A percentile compares a stretch with the other conserved stretches of the same genome.
phyloP scores from a whole-genome alignment of 2,329 filamentous ascomycete genomes.

The Aspergillus japonicus region DNA sequence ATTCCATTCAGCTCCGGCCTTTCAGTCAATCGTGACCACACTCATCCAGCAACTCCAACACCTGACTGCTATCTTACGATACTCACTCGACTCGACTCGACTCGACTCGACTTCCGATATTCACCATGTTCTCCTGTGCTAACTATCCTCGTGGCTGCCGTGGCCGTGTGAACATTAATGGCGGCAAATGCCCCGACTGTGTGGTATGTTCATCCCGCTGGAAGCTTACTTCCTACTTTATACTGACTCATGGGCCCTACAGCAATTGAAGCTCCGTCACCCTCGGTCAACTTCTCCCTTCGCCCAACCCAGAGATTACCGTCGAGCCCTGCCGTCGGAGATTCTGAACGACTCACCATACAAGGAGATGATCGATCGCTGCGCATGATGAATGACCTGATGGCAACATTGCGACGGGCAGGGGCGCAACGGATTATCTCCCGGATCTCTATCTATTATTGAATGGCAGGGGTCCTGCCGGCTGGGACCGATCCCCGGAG shows the following conservation, averaged over 20 bases:
- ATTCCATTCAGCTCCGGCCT: constrained; percentile 8
- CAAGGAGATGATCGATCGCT: constrained; percentile 21
- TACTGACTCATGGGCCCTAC: constrained; percentile 1
- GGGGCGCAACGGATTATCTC: constrained; percentile 4
- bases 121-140: constrained; percentile 48
- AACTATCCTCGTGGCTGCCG: constrained; percentile 51
- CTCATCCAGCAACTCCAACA: not conserved
- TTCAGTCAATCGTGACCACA: constrained; percentile 8
- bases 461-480: constrained; percentile 19
- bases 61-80: not conserved
- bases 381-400: constrained; percentile 12
- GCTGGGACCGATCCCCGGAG: constrained; percentile 16
- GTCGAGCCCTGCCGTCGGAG: constrained; percentile 35
- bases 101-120: not conserved
- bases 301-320: constrained; percentile 40
- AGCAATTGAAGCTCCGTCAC: constrained; percentile 41
- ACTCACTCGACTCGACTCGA: not conserved
- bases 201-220: constrained; percentile 36
- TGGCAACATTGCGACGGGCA: not conserved
- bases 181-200: constrained; percentile 47
- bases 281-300: constrained; percentile 42
- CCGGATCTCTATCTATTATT: constrained; percentile 6
- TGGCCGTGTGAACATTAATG: constrained; percentile 45
- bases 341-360: constrained; percentile 30
- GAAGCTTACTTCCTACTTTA: not conserved